These are phyloP conservation scores for Suhomyces coccinellae DNA, from an alignment of 1,139 yeast genomes.

Conservation along the genomic window DNA sequence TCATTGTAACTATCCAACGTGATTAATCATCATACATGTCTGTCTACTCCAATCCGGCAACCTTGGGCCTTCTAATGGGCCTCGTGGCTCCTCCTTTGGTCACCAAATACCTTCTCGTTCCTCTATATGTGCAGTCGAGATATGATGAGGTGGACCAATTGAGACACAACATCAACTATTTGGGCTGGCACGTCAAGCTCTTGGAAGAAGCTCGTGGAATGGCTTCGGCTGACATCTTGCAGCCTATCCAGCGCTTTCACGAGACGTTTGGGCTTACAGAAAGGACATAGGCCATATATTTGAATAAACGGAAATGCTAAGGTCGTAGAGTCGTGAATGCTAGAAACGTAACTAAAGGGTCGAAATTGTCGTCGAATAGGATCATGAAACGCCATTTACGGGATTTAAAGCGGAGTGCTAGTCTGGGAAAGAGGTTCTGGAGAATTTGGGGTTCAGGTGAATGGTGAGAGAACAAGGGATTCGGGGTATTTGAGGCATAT, in stretches of 20 bases:
- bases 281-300: neutral
- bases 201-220: constrained; percentile 35
- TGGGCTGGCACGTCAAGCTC: constrained; percentile 42
- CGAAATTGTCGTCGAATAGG: too few relatives aligned
- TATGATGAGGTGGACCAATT: constrained; percentile 35
- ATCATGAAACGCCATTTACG: too few relatives aligned
- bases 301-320: neutral
- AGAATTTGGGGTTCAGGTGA: too few relatives aligned
- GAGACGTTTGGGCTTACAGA: neutral
- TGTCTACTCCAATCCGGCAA: neutral
- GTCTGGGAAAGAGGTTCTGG: too few relatives aligned
- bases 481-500: too few relatives aligned
- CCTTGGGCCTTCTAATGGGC: constrained; percentile 31
- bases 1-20: neutral
- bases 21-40: neutral
- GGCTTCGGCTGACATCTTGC: constrained; percentile 30
- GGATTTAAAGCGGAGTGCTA: too few relatives aligned
- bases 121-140: constrained; percentile 19
- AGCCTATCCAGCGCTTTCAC: constrained; percentile 20
- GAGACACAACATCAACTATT: constrained; percentile 35
- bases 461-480: too few relatives aligned
- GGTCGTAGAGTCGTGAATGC: neutral
- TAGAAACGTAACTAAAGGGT: too few relatives aligned
- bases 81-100: constrained; percentile 32
- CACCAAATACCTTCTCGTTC: constrained; percentile 30